These are phyloP conservation scores for Hypoxylon sp. DNA, from an alignment of 2,329 filamentous ascomycete species.

Conservation along the genomic window DNA sequence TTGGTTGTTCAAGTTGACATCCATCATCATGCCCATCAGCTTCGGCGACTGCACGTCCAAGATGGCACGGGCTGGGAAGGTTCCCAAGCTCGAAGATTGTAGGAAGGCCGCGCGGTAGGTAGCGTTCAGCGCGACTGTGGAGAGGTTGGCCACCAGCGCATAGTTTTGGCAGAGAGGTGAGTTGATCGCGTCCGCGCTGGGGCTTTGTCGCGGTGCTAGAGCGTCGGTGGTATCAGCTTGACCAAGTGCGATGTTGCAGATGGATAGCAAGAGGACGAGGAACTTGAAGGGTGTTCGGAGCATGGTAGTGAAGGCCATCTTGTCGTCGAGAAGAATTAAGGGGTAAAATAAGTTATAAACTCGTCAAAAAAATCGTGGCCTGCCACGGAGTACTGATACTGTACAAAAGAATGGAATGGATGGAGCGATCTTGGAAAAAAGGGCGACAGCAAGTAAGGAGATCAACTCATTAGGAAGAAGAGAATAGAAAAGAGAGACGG, in stretches of 20 bases:
- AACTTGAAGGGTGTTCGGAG: conserved; percentile 33
- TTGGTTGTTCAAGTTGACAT: background rate
- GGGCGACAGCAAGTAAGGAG: conserved; percentile 30
- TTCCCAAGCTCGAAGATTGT: background rate
- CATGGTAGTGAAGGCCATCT: conserved; percentile 35
- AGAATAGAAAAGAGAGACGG: conserved; percentile 15
- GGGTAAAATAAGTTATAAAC: conserved; percentile 16
- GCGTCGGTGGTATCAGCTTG: conserved; percentile 24
- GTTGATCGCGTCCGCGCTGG: conserved; percentile 26
- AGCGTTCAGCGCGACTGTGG: background rate
- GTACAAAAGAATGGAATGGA: conserved; percentile 30
- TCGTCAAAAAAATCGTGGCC: conserved; percentile 38
- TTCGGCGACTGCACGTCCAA: background rate
- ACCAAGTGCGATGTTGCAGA: conserved; percentile 34
- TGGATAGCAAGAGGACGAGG: conserved; percentile 37
- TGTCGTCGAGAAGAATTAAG: conserved; percentile 15
- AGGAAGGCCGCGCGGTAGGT: background rate
- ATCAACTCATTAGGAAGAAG: conserved; percentile 35
- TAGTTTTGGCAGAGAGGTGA: conserved; percentile 13
- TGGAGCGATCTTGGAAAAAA: conserved; percentile 30
- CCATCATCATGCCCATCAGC: background rate
- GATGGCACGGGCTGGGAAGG: background rate
- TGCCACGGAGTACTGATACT: conserved; percentile 36
- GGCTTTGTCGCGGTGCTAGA: conserved; percentile 39
- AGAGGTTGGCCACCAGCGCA: background rate